A percentile compares a stretch with the other conserved stretches of the same genome.
Evolutionary conservation across 2,329 filamentous ascomycete species (phyloP).

Genomic region (Aspergillus transmontanensis): DNA sequence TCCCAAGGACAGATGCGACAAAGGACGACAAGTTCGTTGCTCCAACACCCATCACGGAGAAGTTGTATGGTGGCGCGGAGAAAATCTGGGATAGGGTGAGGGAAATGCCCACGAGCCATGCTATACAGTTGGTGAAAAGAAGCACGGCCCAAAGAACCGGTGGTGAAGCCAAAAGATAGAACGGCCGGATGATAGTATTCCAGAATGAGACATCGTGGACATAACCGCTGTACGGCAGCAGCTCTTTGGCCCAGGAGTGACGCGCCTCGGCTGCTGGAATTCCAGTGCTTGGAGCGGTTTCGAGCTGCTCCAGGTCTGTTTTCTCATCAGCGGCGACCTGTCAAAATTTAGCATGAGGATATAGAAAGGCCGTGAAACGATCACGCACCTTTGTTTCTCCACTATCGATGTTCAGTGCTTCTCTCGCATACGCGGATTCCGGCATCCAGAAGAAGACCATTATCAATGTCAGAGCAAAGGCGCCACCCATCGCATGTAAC

Average conservation of each 20-base stretch:
- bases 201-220: conserved; percentile 41
- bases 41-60: neutral
- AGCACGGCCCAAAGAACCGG: conserved; percentile 42
- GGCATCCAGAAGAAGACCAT: conserved; percentile 49
- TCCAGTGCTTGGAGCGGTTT: neutral
- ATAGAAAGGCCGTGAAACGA: neutral
- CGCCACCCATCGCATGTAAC: conserved; percentile 24
- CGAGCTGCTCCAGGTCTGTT: neutral
- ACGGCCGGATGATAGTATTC: conserved; percentile 40
- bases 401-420: conserved; percentile 41
- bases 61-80: neutral
- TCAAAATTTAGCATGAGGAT: neutral
- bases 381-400: conserved; percentile 26
- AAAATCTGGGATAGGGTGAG: neutral
- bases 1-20: neutral
- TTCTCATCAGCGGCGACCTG: neutral
- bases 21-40: neutral
- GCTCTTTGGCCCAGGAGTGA: neutral
- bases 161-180: conserved; percentile 39
- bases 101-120: neutral
- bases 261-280: neutral
- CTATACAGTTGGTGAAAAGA: neutral
- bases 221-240: conserved; percentile 42
- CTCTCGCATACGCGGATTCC: conserved; percentile 41
- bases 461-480: conserved; percentile 41